These are phyloP conservation scores for Corymbia calophylla DNA, from an alignment of 441 rosid species.

Conservation along the genomic window DNA sequence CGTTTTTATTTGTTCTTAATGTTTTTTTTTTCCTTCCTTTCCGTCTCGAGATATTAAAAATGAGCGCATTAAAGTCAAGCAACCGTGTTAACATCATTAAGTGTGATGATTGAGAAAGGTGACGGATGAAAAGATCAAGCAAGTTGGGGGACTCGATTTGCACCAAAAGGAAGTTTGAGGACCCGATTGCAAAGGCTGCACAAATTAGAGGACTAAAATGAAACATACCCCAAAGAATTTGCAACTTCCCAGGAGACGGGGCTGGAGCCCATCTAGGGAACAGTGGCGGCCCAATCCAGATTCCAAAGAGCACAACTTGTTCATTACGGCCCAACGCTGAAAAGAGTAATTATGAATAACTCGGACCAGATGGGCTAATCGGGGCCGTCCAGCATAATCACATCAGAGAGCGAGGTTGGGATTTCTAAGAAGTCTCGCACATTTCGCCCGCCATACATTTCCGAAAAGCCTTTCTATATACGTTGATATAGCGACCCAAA, in stretches of 20 bases:
- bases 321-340: background rate
- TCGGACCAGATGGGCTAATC: background rate
- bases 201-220: background rate
- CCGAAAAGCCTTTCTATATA: background rate
- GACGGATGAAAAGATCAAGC: background rate
- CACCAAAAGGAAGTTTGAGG: background rate
- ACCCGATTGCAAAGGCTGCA: background rate
- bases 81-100: background rate
- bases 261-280: background rate
- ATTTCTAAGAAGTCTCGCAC: background rate
- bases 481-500: background rate
- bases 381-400: background rate
- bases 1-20: background rate
- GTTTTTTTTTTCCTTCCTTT: background rate
- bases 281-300: background rate
- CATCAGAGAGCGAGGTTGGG: background rate
- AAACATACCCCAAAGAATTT: background rate
- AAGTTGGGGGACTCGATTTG: background rate
- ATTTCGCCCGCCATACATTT: background rate
- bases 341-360: background rate
- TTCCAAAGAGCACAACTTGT: background rate
- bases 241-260: background rate
- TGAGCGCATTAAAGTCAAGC: background rate
- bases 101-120: background rate
- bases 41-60: background rate